Evolutionary conservation across 768 basidiomycete species (phyloP), one percentile per base, ranked within the genome.

Genomic region (Xerocomellus dryophilus): DNA sequence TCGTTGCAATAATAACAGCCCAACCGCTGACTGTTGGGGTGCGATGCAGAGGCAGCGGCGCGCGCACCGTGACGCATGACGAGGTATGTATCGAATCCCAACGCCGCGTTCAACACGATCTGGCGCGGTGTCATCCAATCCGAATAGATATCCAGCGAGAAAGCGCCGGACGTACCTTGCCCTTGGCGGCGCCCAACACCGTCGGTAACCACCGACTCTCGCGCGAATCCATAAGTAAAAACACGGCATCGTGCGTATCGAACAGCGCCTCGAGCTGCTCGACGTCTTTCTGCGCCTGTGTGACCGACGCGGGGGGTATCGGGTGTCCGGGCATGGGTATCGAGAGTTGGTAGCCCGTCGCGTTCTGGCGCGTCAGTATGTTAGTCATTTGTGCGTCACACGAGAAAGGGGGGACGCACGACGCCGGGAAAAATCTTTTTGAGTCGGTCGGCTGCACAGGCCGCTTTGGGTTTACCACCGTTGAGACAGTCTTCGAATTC

Each of bases 1-100:
- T 99, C 97, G 63, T 98, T 98, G 72, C 97, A 99, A 67, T 93
- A 99, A 68, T 99, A 98, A 66, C 97, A 99, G 4, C 97, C 96
- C 31, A 99, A 74, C 12, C 79, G 69, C 12, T 57, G 60, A 3
- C 73, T 71, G 27, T 74, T 56, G 14, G 50, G 43, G 8, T 43
- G 8, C 3, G 61, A 60, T 14, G 64, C 66, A 10, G 53, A 47
- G 6, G 73, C 75, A 36, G 32, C 12, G 32, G 32, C 32, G 7
- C 88, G 81, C 5, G 85, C 78, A 4, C 95, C 97, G 64, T 98
- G 96, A 2, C 96, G 83, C 95, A 98, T 98, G 15, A 98, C 96
- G 38, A 99, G 81, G 75, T 85, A 98, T 0, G 90, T 90, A 58
- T 98, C 97, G 64, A 98, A 99, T 0, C 96, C 96, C 5, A 98